These are phyloP conservation scores for Oemleria cerasiformis DNA, from an alignment of 306 rosid species.

Conservation along the genomic window DNA sequence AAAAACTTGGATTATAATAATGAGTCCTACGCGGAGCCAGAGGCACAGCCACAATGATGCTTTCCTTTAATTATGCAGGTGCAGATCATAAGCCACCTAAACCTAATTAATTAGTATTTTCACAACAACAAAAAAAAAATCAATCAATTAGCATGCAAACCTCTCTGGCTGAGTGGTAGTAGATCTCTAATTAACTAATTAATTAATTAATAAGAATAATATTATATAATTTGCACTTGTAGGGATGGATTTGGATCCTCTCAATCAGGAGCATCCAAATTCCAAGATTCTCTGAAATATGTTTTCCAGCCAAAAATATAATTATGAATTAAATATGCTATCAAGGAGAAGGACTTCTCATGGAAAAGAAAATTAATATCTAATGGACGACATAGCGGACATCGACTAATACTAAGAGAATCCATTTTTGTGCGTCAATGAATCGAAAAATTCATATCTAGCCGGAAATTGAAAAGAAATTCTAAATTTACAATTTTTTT, in stretches of 20 bases:
- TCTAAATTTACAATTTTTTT: too few species aligned
- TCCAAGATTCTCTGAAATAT: slow-evolving; percentile 1
- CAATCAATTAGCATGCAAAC: slow-evolving; percentile 4
- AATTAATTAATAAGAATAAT: neutral
- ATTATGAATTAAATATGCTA: neutral
- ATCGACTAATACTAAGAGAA: neutral
- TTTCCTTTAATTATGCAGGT: neutral
- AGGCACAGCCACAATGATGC: neutral
- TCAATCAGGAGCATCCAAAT: neutral
- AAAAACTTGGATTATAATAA: slow-evolving; percentile 11
- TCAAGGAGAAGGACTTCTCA: neutral
- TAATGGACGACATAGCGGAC: too few species aligned
- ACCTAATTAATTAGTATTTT: neutral
- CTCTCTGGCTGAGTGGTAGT: neutral
- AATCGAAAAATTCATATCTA: too few species aligned
- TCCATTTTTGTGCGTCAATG: too few species aligned
- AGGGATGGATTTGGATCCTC: slow-evolving; percentile 1
- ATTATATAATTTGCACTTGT: neutral
- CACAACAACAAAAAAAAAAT: neutral
- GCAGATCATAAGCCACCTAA: slow-evolving; percentile 1
- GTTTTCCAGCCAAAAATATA: neutral
- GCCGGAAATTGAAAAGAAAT: too few species aligned
- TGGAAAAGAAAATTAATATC: neutral
- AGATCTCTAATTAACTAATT: too few species aligned
- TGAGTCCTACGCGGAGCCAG: slow-evolving; percentile 6